Percentiles rank a stretch among this genome's conserved stretches.
These are phyloP conservation scores for Fragilariopsis cylindrus DNA, from an alignment of 108 stramenopile species.

Conservation along the genomic window DNA sequence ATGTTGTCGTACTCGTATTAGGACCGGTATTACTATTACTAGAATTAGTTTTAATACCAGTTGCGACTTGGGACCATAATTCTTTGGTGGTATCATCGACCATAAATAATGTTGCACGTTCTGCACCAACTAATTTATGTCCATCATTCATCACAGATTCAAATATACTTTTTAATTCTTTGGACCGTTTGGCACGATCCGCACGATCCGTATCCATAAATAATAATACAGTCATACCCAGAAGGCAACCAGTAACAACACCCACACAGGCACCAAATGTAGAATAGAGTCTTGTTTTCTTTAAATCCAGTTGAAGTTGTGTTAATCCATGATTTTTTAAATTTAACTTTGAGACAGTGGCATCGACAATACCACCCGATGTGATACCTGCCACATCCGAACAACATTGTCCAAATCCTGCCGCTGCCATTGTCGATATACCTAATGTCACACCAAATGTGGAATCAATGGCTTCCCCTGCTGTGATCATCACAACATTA, in stretches of 20 bases:
- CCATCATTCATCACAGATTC: constrained; percentile 57
- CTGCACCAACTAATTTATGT: constrained; percentile 43
- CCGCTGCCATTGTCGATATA: constrained; percentile 83
- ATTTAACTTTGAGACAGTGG: constrained; percentile 47
- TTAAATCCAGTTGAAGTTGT: constrained; percentile 49
- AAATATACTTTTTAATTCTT: constrained; percentile 64
- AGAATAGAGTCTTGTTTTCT: constrained; percentile 34
- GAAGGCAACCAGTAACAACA: constrained; percentile 76
- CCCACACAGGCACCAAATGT: constrained; percentile 73
- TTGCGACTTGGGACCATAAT: constrained; percentile 31
- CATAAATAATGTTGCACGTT: constrained; percentile 61
- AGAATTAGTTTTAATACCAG: not conserved
- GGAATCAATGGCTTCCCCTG: constrained; percentile 80
- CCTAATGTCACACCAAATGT: constrained; percentile 78
- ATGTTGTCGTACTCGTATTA: constrained; percentile 39
- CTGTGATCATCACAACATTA: constrained; percentile 86
- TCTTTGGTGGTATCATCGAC: constrained; percentile 41
- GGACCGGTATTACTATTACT: too few species aligned
- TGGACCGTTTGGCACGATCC: constrained; percentile 65
- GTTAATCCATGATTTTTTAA: constrained; percentile 62
- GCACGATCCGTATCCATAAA: constrained; percentile 79
- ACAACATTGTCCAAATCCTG: constrained; percentile 69
- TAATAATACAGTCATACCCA: constrained; percentile 81
- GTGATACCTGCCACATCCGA: constrained; percentile 54
- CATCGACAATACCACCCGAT: constrained; percentile 63